phyloP scores from a whole-genome alignment of 108 stramenopile species.

The Epithemia pelagica region DNA sequence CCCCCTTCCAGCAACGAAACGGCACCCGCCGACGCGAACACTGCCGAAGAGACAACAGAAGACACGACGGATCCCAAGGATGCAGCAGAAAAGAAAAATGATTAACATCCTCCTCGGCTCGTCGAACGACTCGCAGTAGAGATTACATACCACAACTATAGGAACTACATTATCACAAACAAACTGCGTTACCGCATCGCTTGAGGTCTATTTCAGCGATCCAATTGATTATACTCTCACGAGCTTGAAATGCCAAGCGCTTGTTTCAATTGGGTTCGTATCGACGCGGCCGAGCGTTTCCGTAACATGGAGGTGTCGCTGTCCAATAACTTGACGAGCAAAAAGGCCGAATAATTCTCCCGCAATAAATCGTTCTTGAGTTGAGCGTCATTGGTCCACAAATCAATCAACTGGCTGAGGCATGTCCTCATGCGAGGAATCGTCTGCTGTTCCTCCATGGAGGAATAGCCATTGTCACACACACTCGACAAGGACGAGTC shows the following conservation, averaged over 20 bases:
- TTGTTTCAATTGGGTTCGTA: neutral
- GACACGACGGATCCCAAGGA: conserved; percentile 33
- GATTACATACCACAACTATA: no score
- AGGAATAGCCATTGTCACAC: neutral
- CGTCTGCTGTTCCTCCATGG: neutral
- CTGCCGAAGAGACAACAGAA: neutral
- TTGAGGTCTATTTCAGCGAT: no score
- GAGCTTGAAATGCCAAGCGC: neutral
- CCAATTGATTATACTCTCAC: no score
- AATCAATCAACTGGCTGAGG: neutral
- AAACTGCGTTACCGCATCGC: no score
- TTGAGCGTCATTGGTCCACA: neutral
- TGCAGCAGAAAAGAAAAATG: conserved; percentile 61
- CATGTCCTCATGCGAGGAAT: neutral
- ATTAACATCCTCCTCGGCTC: conserved; percentile 19
- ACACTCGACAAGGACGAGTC: neutral
- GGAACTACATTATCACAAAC: no score
- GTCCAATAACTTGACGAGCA: neutral
- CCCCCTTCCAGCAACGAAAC: neutral
- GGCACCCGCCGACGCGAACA: neutral
- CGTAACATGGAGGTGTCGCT: neutral
- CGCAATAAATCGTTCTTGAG: neutral
- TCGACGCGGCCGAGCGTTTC: neutral
- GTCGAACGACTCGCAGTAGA: no score
- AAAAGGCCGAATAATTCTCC: neutral